Base-by-base conservation (phyloP, 192 early-diverging fungal genomes). In the Spinellus fusiger region DNA sequence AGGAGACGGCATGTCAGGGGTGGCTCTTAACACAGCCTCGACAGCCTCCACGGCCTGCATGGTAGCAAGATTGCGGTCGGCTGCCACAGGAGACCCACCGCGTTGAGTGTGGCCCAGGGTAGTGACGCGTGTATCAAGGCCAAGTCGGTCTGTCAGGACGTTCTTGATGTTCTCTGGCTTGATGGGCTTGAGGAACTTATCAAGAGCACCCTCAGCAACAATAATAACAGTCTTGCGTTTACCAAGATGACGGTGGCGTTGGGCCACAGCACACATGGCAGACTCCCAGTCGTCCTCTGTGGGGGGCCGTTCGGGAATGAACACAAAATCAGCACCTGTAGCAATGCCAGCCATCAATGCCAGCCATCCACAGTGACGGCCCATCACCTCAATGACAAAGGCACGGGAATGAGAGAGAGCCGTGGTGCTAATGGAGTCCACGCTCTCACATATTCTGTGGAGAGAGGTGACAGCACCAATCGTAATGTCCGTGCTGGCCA, bases 351-450 rank as follows among this genome's bases (percentile, higher is more conserved):
- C 89, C 75, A 86, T 89, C 12, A 92, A 76, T 27, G 89, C 91
- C 37, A 93, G 69, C 96, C 96, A 98, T 20, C 96, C 96, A 69
- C 96, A 98, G 65, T 96, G 92, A 25, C 95, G 85, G 5, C 93
- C 95, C 95, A 98, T 98, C 31, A 96, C 95, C 69, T 98, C 95
- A 46, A 98, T 84, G 15, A 98, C 93, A 69, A 98, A 98, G 7
- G 96, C 96, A 46, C 96, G 88, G 44, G 92, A 91, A 69, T 98
- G 96, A 64, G 90, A 93, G 33, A 86, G 80, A 0, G 96, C 96
- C 5, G 96, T 98, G 31, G 91, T 90, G 1, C 86, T 83, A 37
- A 98, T 89, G 0, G 90, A 88, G 63, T 98, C 96, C 3, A 98
- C 86, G 35, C 87, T 79, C 66, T 98, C 96, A 74, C 96, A 98